Base-by-base conservation (phyloP, 768 basidiomycete species). In the Mycena vulgaris region DNA sequence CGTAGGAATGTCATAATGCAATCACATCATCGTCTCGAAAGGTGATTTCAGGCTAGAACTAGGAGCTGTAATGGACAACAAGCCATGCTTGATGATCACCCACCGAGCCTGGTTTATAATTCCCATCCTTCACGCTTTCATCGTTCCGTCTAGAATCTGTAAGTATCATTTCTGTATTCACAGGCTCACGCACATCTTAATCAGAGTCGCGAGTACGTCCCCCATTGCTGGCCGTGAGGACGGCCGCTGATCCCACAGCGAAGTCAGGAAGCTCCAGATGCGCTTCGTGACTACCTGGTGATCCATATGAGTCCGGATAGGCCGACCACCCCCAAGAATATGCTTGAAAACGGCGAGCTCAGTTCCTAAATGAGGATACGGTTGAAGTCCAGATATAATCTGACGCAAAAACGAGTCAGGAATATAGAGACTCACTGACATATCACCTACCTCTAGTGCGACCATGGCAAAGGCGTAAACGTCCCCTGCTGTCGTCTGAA, bases 381-480 rank as follows among this genome's bases (percentile, higher is more conserved):
- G 69, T 31, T 49, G 58, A 28, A 70, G 52, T 35, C 53, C 64
- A 30, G 69, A 65, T 17, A 70, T 8, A 35, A 70, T 62, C 69
- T 70, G 45, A 21, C n/a, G 27, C 16, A 3, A 5, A 31, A 48
- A 28, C 10, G 21, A n/a, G n/a, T n/a, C n/a, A n/a, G n/a, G 6
- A n/a, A 30, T 13, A n/a, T n/a, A 28, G 25, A 39, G 56, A n/a
- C 28, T 37, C 27, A 28, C 6, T 6, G 35, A 7, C n/a, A n/a
- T n/a, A 16, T 10, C 2, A 52, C n/a, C 16, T 19, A 66, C 72
- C 55, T 73, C 72, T 8, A 73, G 68, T 5, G 40, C 45, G n/a
- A 70, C 49, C 72, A 73, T 73, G 13, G 63, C 39, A 35, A 73
- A 66, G 1, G 72, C 16, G 37, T 73, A 73, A 28, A 73, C 64